Evolutionary conservation across 2,329 filamentous ascomycete species (phyloP).

Genomic region (Ascochyta lentis): DNA sequence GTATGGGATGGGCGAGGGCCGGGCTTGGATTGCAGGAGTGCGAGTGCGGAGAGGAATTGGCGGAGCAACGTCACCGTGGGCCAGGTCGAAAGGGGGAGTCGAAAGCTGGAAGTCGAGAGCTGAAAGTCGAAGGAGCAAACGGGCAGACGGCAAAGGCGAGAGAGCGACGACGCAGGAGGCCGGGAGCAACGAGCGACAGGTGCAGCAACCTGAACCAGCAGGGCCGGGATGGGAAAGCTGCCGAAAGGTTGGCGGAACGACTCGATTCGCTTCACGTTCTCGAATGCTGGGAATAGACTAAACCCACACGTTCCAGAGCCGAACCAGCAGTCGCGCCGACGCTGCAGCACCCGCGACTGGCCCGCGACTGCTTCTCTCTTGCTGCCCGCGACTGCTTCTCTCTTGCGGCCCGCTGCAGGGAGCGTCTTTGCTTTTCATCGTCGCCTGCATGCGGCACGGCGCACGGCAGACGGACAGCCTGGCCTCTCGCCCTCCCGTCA

Average conservation of each 20-base stretch:
- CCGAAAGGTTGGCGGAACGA: conserved; percentile 15
- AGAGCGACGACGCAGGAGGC: conserved; percentile 12
- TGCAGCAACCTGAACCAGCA: not conserved
- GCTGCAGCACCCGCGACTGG: conserved; percentile 4
- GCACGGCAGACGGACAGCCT: too few relatives aligned
- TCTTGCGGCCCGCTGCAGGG: conserved; percentile 1
- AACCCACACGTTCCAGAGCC: conserved; percentile 20
- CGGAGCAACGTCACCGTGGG: not conserved
- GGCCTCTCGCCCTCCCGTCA: not conserved
- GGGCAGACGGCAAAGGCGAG: not conserved
- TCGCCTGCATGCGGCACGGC: too few relatives aligned
- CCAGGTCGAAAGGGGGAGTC: too few relatives aligned
- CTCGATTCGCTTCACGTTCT: conserved; percentile 25
- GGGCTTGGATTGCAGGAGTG: conserved; percentile 1
- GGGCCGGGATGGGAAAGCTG: conserved; percentile 8
- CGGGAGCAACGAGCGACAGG: conserved; percentile 13
- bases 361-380: not conserved
- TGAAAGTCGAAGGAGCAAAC: too few relatives aligned
- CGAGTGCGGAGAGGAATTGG: not conserved
- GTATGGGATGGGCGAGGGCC: conserved; percentile 1
- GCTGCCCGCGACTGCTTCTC: too few relatives aligned
- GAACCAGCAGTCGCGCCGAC: conserved; percentile 25
- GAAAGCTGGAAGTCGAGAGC: too few relatives aligned
- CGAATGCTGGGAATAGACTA: conserved; percentile 23
- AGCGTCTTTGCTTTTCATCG: not conserved